Evolutionary conservation across 352 stramenopile genomes (phyloP).

Genomic region (Phytophthora cajani): DNA sequence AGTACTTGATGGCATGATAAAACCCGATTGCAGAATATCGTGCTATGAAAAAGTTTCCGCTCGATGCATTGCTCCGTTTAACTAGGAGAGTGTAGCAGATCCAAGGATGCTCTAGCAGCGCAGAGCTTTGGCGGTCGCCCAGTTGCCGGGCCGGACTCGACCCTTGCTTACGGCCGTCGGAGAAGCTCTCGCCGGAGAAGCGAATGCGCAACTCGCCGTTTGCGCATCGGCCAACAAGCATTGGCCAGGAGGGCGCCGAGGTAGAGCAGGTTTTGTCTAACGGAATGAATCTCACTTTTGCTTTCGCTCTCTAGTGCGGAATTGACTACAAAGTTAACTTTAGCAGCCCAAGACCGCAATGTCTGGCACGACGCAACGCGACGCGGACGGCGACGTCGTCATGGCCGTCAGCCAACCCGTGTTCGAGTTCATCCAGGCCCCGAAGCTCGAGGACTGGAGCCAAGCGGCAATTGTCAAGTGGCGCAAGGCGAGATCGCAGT

Average conservation of each 20-base stretch:
- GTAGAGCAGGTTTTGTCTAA: constrained; percentile 8
- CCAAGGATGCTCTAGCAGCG: no score
- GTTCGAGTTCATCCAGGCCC: constrained; percentile 22
- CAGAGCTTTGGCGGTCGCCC: no score
- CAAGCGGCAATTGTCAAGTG: constrained; percentile 28
- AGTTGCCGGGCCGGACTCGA: not conserved
- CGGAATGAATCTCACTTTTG: constrained; percentile 13
- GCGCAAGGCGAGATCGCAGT: constrained; percentile 10
- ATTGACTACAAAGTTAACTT: constrained; percentile 20
- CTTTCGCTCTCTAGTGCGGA: constrained; percentile 2
- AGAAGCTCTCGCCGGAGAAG: not conserved
- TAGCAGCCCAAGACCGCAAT: constrained; percentile 16
- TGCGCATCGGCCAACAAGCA: not conserved
- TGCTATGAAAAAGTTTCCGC: no score
- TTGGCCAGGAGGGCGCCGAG: not conserved
- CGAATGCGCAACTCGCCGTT: not conserved
- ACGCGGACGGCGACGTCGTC: constrained; percentile 18
- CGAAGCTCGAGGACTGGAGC: constrained; percentile 14
- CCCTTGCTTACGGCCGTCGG: not conserved
- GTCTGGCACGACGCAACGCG: constrained; percentile 8
- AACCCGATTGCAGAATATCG: no score
- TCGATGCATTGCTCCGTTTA: no score
- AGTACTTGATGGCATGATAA: no score
- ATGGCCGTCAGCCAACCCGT: constrained; percentile 20
- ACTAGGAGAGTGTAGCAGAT: no score